phyloP scores from a whole-genome alignment of 257 asterid genomes.

The Solanum neorickii region DNA sequence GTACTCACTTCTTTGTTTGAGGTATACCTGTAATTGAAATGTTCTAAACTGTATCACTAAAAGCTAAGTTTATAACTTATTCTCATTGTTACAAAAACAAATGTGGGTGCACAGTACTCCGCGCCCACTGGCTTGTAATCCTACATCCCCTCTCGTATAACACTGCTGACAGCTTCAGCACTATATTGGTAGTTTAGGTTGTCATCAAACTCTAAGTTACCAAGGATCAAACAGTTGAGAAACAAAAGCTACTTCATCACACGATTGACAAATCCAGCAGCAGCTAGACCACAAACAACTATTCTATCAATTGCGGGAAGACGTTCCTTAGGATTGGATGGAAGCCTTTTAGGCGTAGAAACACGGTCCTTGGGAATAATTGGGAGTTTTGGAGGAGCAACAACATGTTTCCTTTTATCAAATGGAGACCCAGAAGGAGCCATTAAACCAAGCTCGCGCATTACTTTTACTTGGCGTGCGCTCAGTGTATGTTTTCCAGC shows the following conservation, averaged over 20 bases:
- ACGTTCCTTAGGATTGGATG: background rate
- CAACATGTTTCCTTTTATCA: background rate
- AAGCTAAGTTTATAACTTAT: background rate
- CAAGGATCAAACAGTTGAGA: background rate
- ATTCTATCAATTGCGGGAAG: background rate
- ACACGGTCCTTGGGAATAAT: background rate
- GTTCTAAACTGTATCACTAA: background rate
- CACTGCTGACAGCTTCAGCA: background rate
- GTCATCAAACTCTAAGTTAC: background rate
- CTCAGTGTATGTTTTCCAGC: conserved; percentile 3
- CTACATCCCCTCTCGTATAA: background rate
- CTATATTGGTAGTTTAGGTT: background rate
- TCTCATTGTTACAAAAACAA: background rate
- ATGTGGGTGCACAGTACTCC: no score
- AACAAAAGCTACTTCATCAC: background rate
- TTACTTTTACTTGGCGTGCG: conserved; percentile 12
- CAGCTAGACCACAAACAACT: background rate
- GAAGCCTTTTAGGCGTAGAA: background rate
- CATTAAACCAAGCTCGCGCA: conserved; percentile 24
- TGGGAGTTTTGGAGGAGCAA: background rate
- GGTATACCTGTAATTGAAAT: background rate
- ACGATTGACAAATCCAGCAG: background rate
- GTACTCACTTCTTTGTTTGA: background rate
- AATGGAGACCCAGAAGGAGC: conserved; percentile 29
- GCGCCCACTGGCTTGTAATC: background rate